A percentile compares a stretch with the other conserved stretches of the same genome.
Evolutionary conservation across 225 moss, liverwort and hornwort genomes (phyloP).

Genomic region (Asterella californica): DNA sequence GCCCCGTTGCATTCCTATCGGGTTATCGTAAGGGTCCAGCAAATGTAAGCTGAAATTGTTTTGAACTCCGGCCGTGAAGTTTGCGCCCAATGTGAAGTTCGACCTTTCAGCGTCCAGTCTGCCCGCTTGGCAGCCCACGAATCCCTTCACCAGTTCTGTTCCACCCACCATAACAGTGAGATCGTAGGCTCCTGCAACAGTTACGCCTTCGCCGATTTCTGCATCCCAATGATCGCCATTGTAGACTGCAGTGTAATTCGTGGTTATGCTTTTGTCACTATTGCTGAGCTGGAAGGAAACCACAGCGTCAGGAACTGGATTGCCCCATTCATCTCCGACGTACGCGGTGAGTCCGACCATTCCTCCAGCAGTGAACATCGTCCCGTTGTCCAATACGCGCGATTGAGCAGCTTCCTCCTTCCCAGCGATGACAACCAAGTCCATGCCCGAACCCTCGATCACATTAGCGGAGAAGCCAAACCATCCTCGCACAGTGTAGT

Average conservation of each 20-base stretch:
- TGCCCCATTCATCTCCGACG: conserved; percentile 14
- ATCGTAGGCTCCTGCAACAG: conserved; percentile 9
- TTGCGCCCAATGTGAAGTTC: conserved; percentile 7
- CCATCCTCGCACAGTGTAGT: conserved; percentile 19
- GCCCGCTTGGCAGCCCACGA: conserved; percentile 10
- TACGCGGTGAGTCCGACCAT: neutral
- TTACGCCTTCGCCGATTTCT: conserved; percentile 16
- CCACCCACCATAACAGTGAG: neutral
- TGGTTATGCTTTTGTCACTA: neutral
- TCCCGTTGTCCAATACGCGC: neutral
- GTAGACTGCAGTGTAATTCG: conserved; percentile 12
- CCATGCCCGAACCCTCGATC: conserved; percentile 7
- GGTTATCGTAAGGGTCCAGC: conserved; percentile 1
- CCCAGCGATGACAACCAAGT: neutral
- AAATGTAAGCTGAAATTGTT: conserved; percentile 14
- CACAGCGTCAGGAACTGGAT: conserved; percentile 1
- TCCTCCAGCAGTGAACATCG: conserved; percentile 22
- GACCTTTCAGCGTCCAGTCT: neutral
- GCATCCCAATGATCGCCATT: conserved; percentile 16
- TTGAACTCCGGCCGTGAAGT: conserved; percentile 17
- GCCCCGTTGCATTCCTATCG: neutral
- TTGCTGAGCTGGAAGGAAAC: conserved; percentile 6
- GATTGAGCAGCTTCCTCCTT: neutral
- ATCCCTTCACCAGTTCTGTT: neutral
- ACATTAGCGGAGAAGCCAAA: conserved; percentile 15